A percentile compares a stretch with the other conserved stretches of the same genome.
phyloP scores from a whole-genome alignment of 148 eudicot genomes.

The Salicornia ramosissima region DNA sequence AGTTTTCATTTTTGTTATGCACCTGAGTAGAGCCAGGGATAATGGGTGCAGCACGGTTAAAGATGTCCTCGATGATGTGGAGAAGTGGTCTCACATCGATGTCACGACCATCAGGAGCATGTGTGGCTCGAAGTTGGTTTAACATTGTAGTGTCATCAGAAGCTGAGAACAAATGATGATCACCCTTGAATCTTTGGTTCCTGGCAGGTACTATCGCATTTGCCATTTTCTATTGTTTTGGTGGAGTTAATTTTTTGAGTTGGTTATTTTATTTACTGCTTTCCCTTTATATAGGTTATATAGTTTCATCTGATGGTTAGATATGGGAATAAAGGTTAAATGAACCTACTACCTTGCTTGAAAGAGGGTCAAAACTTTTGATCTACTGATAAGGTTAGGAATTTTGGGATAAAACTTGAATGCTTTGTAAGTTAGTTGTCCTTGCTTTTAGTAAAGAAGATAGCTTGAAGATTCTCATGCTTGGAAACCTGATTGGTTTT shows the following conservation, averaged over 20 bases:
- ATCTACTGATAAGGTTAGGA: conserved; percentile 22
- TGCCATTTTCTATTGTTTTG: conserved; percentile 21
- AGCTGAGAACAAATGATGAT: conserved; percentile 42
- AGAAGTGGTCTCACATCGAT: conserved; percentile 54
- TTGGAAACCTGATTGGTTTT: not conserved
- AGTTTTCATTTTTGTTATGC: not conserved
- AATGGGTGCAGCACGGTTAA: conserved; percentile 39
- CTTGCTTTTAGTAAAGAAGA: conserved; percentile 10
- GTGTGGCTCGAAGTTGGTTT: conserved; percentile 55
- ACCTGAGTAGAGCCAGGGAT: conserved; percentile 32
- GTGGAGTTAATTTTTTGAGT: not conserved
- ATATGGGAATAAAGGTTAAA: conserved; percentile 32
- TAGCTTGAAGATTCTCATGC: conserved; percentile 6
- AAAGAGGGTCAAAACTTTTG: conserved; percentile 17
- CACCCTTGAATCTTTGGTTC: conserved; percentile 31
- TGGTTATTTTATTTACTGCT: not conserved
- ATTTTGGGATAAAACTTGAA: conserved; percentile 24
- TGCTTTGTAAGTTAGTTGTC: conserved; percentile 22
- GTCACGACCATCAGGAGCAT: conserved; percentile 62
- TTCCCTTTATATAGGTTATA: conserved; percentile 15
- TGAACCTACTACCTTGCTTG: conserved; percentile 66
- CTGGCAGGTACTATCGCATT: conserved; percentile 29
- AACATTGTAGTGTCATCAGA: conserved; percentile 67
- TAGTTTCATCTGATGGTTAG: conserved; percentile 7
- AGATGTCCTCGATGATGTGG: conserved; percentile 54